Evolutionary conservation across 225 moss, liverwort and hornwort species (phyloP), one percentile per base, ranked within the genome.

Genomic region (Marchantia polymorpha): DNA sequence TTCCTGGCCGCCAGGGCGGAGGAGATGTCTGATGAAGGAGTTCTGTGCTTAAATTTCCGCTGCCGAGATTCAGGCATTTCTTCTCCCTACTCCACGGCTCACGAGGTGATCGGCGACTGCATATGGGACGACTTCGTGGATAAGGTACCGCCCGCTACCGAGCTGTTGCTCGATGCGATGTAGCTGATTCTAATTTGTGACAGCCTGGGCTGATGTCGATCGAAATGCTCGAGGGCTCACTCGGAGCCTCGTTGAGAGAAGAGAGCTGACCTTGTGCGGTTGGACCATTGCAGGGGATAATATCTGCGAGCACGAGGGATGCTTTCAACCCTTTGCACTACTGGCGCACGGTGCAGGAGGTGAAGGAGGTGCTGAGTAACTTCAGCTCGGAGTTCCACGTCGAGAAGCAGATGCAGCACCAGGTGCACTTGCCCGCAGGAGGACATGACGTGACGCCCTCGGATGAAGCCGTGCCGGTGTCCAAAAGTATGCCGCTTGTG

Each of bases 1-100:
- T 93, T 91, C 80, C 91, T 91, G 73, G 73, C 64, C 0, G 81
- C 84, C 55, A 86, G 93, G 10, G 91, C 93, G n/a, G 64, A 79
- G 2, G 91, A 93, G 79, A 69, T 93, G 58, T 85, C 79, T 0
- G 78, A 89, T 5, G 88, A 75, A 27, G 93, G 93, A 2, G 25
- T 83, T 31, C 51, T 75, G 23, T 77, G 61, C 17, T 17, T 77
- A 0, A 77, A 77, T 49, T 60, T 77, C 25, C 76, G 76, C 60
- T 77, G 76, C 61, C 76, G 76, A 48, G 76, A 63, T 48, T 55
- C 76, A 1, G 76, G 29, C 0, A 64, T 7, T 60, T 63, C 76
- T 22, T n/a, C 22, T 10, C 46, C 76, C 20, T 77, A 77, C 76
- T 77, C 76, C 61, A 77, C 76, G 6, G 59, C 76, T n/a, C 61